Base-by-base conservation (phyloP, 176 grass and related monocot genomes). In the Eragrostis nindensis region DNA sequence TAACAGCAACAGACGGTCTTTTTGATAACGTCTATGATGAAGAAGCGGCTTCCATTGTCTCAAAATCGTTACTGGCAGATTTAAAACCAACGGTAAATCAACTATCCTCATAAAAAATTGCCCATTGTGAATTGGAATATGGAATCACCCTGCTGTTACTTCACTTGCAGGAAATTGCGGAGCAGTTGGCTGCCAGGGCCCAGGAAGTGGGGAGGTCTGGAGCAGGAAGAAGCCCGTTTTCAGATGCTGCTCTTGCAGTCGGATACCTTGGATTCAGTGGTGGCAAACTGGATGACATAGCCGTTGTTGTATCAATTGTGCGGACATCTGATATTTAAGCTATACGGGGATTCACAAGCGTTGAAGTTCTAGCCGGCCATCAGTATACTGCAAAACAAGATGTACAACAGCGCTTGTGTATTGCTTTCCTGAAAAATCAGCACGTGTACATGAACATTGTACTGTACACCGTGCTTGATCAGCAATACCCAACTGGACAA, bases 11-110 rank as follows among this genome's bases (percentile, higher is more conserved):
- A 0, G 92, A 93, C 70, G 95, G 95, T 21, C 81, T 98, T 27
- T 98, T 98, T 53, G 92, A 94, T 69, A 98, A 98, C 29, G 11
- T 94, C 8, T 94, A 98, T 1, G 86, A 94, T 8, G 80, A 98
- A 53, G 92, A 94, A 90, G 81, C 81, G 59, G 87, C 95, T 43
- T 59, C 78, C 40, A 77, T 98, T 2, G 57, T 98, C 24, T 91
- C 86, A 2, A 93, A 90, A 48, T 98, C 74, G 24, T 68, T 93
- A 44, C 80, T 85, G 68, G 70, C 85, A 19, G 83, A 83, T 70
- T 61, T 91, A 39, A 91, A 94, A 66, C 92, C 95, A 56, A 75
- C 70, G 84, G 95, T 98, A 16, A 63, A 64, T 69, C 44, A 69
- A 69, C 30, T 62, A 5, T 30, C 45, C 3, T 44, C 0, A 2